Conservation (phyloP, 2,329 filamentous ascomycete genomes). For the Penicillium aurantiogriseum region DNA sequence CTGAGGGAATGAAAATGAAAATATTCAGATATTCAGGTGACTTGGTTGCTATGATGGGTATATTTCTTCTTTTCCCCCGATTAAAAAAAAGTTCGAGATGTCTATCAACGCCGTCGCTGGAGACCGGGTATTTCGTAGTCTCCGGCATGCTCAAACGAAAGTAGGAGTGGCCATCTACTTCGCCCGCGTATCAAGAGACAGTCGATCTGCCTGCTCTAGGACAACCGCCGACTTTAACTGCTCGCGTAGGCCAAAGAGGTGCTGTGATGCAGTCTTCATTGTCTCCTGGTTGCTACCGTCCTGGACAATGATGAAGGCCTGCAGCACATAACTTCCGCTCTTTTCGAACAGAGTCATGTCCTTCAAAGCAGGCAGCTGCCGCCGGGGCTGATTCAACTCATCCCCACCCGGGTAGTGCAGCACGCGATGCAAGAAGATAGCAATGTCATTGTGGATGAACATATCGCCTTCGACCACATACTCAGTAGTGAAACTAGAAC, state of each 20-base stretch:
- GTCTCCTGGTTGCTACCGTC: conserved; percentile 55
- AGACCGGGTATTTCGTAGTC: neutral
- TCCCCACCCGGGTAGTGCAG: conserved; percentile 46
- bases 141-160: neutral
- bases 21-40: conserved; percentile 1
- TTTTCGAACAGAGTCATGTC: conserved; percentile 54
- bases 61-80: neutral
- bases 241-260: conserved; percentile 56
- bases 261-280: conserved; percentile 54
- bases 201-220: conserved; percentile 56
- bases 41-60: conserved; percentile 3
- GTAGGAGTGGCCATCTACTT: conserved; percentile 40
- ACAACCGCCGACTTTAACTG: conserved; percentile 57
- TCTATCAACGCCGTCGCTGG: neutral
- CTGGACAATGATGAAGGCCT: conserved; percentile 57
- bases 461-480: conserved; percentile 57
- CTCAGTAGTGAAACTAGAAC: conserved; percentile 54
- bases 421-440: conserved; percentile 57
- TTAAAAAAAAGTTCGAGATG: neutral
- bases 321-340: conserved; percentile 58
- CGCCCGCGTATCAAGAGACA: conserved; percentile 60
- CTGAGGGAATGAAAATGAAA: neutral
- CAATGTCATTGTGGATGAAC: conserved; percentile 58
- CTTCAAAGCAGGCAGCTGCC: conserved; percentile 43
- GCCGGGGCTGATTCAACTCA: conserved; percentile 34